Base-by-base conservation (phyloP, 495 filamentous ascomycete genomes). In the Cenococcum geophilum region DNA sequence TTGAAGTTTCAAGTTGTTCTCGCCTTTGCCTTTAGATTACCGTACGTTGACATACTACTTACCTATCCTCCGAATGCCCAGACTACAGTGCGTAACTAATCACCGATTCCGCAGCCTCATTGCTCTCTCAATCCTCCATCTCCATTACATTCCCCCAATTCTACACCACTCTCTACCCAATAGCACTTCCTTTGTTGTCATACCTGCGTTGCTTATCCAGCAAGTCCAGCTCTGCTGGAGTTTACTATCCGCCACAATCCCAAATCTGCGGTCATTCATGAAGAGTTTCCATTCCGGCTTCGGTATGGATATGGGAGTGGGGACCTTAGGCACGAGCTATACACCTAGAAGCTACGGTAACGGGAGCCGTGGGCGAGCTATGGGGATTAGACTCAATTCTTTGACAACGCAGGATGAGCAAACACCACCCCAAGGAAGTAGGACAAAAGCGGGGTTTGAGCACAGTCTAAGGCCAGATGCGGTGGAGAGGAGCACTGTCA, bases 231-330 rank as follows among this genome's bases (percentile, higher is more conserved):
- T 32, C 27, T 32, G 55, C 51, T 70, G 60, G 42, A 56, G 62
- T 0, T 53, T 70, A 18, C 50, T 67, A 5, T 54, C 68, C 8
- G 59, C 61, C 50, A 70, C 68, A 5, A 56, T 70, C 4, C 58
- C 68, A 4, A 57, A 53, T 1, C 35, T 68, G 47, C 68, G 68
- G 49, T 50, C 61, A 11, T 70, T 70, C 62, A 68, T 67, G 40
- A 58, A 63, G 34, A 58, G 57, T 34, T 70, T 70, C 62, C 59
- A 70, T 53, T 57, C 61, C 16, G 58, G 58, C 23, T 68, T 70
- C 45, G 68, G 65, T n/a, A 64, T 64, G 61, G 61, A 63, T 16
- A 58, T 63, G 16, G 60, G 58, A 34, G 23, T 61, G 35, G 59
- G 56, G 16, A 55, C 54, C 12, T 63, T 58, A 14, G 55, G 55